Base-by-base conservation (phyloP, 1,139 yeast species). In the Candida sp. region DNA sequence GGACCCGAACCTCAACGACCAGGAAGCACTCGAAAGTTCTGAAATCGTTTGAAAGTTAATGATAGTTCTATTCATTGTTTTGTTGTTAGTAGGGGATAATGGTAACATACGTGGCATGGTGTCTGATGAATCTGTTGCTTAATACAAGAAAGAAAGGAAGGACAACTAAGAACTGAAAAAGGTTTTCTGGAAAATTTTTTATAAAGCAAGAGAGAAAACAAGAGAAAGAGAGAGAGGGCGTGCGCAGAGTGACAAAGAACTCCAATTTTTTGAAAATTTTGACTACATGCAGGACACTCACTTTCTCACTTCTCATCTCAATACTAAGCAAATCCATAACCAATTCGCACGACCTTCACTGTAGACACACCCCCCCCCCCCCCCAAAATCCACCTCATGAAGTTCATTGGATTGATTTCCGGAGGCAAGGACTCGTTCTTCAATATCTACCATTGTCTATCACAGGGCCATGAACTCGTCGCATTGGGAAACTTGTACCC, bases 361-460 rank as follows among this genome's bases (percentile, higher is more conserved):
- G 17, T 17, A 17, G 17, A 17, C 34, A 23, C 9, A n/a, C n/a
- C n/a, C 23, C 11, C 35, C 12, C 47, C 22, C 32, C 8, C 9
- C 7, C 42, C 17, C 3, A 2, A 12, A 9, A 37, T 8, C n/a
- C 3, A 9, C 32, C 28, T 7, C 27, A 94, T 94, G 99, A 92
- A 91, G 69, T 90, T 92, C 63, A 89, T 91, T 38, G 99, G 97
- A 0, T 76, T 94, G 41, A 85, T 94, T 1, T 90, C 97, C 0
- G 99, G 99, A 3, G 99, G 99, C 0, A 94, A 94, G 66, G 99
- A 94, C 68, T 92, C 98, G 6, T 91, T 93, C 71, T 94, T 81
- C 67, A 94, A 93, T 64, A 85, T 94, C 40, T 75, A 91, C 44
- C 97, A 93, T 63, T 91, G 98, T 63, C 63, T 89, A 11, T 78